Conservation (phyloP, 768 basidiomycete genomes). For the Tylopilus vinaceipallidus region DNA sequence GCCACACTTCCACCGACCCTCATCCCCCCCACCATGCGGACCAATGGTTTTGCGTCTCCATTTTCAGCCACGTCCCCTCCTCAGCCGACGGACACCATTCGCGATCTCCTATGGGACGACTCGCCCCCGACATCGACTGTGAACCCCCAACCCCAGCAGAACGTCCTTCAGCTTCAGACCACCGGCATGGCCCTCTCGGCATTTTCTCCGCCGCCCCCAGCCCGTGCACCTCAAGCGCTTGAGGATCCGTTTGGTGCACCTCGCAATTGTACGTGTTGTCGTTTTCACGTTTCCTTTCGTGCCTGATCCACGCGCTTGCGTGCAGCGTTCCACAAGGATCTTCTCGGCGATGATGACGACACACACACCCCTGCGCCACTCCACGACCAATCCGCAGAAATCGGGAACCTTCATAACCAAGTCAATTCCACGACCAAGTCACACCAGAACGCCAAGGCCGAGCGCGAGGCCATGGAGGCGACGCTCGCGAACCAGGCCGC, state of each 20-base stretch:
- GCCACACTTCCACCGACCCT: conserved; percentile 65
- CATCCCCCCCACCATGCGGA: conserved; percentile 80
- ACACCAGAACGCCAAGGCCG: conserved; percentile 60
- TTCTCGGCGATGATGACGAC: conserved; percentile 71
- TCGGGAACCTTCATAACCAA: conserved; percentile 86
- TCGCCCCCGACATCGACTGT: conserved; percentile 42
- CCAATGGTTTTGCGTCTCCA: conserved; percentile 31
- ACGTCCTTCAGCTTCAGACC: conserved; percentile 34
- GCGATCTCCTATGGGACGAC: conserved; percentile 55
- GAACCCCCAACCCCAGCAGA: conserved; percentile 33
- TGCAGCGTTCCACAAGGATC: conserved; percentile 41
- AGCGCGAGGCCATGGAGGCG: conserved; percentile 65
- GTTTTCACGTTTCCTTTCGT: neutral
- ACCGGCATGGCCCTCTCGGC: conserved; percentile 33
- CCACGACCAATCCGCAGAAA: conserved; percentile 77
- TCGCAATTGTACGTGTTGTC: conserved; percentile 20
- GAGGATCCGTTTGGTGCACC: conserved; percentile 51
- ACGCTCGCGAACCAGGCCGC: conserved; percentile 64
- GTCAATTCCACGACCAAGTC: conserved; percentile 76
- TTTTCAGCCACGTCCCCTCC: conserved; percentile 38
- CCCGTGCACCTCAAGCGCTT: conserved; percentile 17
- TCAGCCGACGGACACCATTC: conserved; percentile 39
- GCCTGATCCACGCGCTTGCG: conserved; percentile 7
- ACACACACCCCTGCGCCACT: conserved; percentile 47
- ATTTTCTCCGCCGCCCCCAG: conserved; percentile 29